Conservation (phyloP, 2,329 filamentous ascomycete genomes). For the Stemphylium vesicarium region DNA sequence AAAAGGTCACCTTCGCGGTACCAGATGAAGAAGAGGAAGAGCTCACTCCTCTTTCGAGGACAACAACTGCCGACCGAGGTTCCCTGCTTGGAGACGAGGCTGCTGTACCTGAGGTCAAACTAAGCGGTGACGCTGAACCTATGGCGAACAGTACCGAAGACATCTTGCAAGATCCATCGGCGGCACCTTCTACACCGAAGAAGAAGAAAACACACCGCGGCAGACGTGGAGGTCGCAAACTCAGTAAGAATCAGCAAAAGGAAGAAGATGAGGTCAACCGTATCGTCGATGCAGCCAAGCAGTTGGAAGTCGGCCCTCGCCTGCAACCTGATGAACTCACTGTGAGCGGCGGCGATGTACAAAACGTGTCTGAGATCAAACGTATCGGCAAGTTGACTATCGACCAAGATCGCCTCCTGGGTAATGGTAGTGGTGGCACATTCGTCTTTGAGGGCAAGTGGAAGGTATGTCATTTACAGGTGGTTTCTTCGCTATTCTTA, state of each 20-base stretch:
- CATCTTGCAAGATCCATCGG: slow-evolving; percentile 28
- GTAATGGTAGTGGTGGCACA: slow-evolving; percentile 92
- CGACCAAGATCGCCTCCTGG: slow-evolving; percentile 65
- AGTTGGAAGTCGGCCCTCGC: slow-evolving; percentile 40
- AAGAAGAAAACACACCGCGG: slow-evolving; percentile 60
- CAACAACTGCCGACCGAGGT: slow-evolving; percentile 40
- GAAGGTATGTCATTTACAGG: slow-evolving; percentile 57
- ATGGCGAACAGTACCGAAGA: slow-evolving; percentile 21
- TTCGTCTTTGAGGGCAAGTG: slow-evolving; percentile 95
- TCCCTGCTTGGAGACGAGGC: slow-evolving; percentile 26
- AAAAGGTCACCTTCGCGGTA: slow-evolving; percentile 43
- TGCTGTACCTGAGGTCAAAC: slow-evolving; percentile 1
- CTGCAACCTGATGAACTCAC: slow-evolving; percentile 50
- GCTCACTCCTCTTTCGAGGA: slow-evolving; percentile 41
- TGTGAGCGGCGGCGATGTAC: slow-evolving; percentile 53
- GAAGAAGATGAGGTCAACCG: slow-evolving; percentile 47
- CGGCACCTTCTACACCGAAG: slow-evolving; percentile 42
- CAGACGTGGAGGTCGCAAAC: slow-evolving; percentile 55
- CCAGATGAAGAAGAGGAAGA: slow-evolving; percentile 43
- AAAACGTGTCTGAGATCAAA: slow-evolving; percentile 57
- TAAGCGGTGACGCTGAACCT: slow-evolving; percentile 17
- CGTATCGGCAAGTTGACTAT: slow-evolving; percentile 68
- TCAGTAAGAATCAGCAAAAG: slow-evolving; percentile 50
- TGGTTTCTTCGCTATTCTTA: background rate
- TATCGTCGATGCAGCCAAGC: slow-evolving; percentile 50